phyloP scores from a whole-genome alignment of 2,329 filamentous ascomycete genomes.

The Trichoderma sp. region DNA sequence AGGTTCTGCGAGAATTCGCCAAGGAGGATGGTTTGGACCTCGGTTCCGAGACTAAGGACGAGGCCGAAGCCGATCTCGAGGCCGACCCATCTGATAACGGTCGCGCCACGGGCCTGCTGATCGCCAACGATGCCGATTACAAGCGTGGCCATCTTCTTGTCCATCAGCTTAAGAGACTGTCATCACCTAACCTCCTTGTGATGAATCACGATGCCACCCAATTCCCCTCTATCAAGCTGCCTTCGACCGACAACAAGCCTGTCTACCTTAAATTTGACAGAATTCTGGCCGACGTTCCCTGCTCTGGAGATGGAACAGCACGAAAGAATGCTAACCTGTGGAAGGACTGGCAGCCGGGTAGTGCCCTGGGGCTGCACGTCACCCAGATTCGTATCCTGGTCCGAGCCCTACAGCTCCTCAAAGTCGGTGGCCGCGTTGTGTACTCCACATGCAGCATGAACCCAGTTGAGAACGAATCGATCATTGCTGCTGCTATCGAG shows the following conservation, averaged over 20 bases:
- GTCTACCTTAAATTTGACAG: slow-evolving; percentile 95
- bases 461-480: slow-evolving; percentile 94
- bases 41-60: slow-evolving; percentile 48
- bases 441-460: slow-evolving; percentile 99
- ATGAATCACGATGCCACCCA: slow-evolving; percentile 97
- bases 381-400: slow-evolving; percentile 90
- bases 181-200: slow-evolving; percentile 93
- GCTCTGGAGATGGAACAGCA: slow-evolving; percentile 90
- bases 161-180: slow-evolving; percentile 95
- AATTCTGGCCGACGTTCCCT: slow-evolving; percentile 94
- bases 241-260: slow-evolving; percentile 55
- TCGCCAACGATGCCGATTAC: slow-evolving; percentile 97
- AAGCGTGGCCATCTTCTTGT: slow-evolving; percentile 96
- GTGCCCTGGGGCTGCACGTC: slow-evolving; percentile 80
- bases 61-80: slow-evolving; percentile 54
- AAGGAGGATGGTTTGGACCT: slow-evolving; percentile 60
- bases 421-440: slow-evolving; percentile 89
- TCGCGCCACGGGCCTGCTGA: slow-evolving; percentile 83
- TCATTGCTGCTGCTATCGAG: slow-evolving; percentile 84
- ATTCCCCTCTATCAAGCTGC: slow-evolving; percentile 90
- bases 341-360: slow-evolving; percentile 91
- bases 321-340: slow-evolving; percentile 93
- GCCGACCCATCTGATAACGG: slow-evolving; percentile 72
- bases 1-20: slow-evolving; percentile 66
- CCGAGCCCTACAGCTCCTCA: slow-evolving; percentile 91